Evolutionary conservation across 2,329 filamentous ascomycete genomes (phyloP), one percentile per base, ranked within the genome.

Genomic region (Diaporthe sp.): DNA sequence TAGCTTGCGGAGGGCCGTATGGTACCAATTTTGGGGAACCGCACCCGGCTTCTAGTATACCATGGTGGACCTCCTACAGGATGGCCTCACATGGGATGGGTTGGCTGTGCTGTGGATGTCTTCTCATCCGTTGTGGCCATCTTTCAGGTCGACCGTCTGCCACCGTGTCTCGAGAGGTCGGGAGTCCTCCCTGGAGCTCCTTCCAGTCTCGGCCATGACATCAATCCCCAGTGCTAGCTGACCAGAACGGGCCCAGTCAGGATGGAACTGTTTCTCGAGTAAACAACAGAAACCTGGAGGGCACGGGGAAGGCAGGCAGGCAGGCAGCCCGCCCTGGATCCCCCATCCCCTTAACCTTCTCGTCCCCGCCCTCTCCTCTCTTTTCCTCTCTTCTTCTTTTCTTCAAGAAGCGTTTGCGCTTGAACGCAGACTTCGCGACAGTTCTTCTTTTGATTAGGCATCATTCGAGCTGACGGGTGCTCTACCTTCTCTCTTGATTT

Each of bases 401-500:
- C 49, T 70, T 55, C 49, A 70, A 55, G 65, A 42, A 70, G 65
- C 65, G 28, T 28, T 55, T 70, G 65, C 49, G 46, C 17, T 28
- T 70, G 65, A 22, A 42, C 31, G 65, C 34, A 55, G 49, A 55
- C 46, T 55, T 70, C 65, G 65, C 65, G 34, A 55, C 53, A 55
- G 53, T 3, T 62, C 13, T 51, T 42, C 34, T n/a, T 49, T 55
- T 70, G 65, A 70, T 31, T 55, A 70, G 65, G 34, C n/a, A 53
- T 42, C 65, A 70, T 42, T 70, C 65, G 65, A 42, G 65, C 65
- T 42, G 13, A 10, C 46, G 49, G 37, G 19, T 70, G 49, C 65
- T 70, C 65, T 70, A 55, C 34, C 65, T 70, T 55, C 42, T 70
- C 65, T 51, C 3, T 70, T 42, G 58, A 55, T 55, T 49, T 39